Evolutionary conservation across 257 asterid genomes (phyloP).

Genomic region (Forsythia viridissima): DNA sequence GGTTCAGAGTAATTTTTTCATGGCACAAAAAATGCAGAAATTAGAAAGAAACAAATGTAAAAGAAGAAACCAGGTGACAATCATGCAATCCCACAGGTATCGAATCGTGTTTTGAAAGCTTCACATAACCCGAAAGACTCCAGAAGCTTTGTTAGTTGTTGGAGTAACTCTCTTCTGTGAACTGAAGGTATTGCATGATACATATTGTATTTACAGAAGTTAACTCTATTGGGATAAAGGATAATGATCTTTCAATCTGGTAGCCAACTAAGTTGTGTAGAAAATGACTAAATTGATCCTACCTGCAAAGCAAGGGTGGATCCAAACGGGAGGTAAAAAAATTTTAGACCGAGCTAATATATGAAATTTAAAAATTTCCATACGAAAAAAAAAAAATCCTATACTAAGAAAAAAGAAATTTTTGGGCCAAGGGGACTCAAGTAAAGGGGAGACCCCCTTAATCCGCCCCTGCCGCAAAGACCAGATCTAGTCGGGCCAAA

Average conservation of each 20-base stretch:
- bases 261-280: background rate
- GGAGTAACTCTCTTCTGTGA: background rate
- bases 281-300: background rate
- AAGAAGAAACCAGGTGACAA: background rate
- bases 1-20: background rate
- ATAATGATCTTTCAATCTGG: background rate
- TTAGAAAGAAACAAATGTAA: background rate
- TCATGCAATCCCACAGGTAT: background rate
- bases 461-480: background rate
- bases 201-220: background rate
- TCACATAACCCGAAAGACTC: background rate
- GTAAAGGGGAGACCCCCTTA: too few relatives aligned
- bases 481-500: background rate
- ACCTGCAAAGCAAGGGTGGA: background rate
- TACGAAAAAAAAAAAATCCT: too few relatives aligned
- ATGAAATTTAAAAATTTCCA: too few relatives aligned
- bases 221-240: too few relatives aligned
- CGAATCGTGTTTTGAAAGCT: background rate
- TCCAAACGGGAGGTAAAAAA: too few relatives aligned
- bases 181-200: background rate
- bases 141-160: background rate
- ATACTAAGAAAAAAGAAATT: too few relatives aligned
- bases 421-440: too few relatives aligned
- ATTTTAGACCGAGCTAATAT: too few relatives aligned
- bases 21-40: background rate